These are phyloP conservation scores for Psilocybe subaeruginosa DNA, from an alignment of 768 basidiomycete genomes.

Conservation along the genomic window DNA sequence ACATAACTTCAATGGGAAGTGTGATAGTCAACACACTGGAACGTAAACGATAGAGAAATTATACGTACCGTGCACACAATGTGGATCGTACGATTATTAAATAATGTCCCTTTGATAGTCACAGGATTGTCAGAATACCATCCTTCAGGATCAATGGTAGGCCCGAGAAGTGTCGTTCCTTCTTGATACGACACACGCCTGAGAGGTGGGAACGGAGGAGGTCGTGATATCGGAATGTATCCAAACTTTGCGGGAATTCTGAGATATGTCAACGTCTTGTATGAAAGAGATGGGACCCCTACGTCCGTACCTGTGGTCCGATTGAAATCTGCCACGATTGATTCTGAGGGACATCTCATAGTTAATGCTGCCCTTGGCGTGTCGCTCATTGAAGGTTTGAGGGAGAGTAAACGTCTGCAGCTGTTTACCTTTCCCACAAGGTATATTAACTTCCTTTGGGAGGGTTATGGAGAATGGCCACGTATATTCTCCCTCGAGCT, in stretches of 20 bases:
- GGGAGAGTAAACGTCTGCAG: slow-evolving; percentile 33
- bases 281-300: background rate
- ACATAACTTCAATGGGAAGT: slow-evolving; percentile 31
- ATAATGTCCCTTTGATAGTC: slow-evolving; percentile 32
- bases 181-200: slow-evolving; percentile 40
- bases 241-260: slow-evolving; percentile 35
- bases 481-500: slow-evolving; percentile 36
- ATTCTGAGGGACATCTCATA: slow-evolving; percentile 38
- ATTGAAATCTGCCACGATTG: slow-evolving; percentile 12
- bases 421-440: slow-evolving; percentile 22
- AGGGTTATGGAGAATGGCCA: slow-evolving; percentile 45
- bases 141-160: slow-evolving; percentile 41
- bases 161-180: slow-evolving; percentile 35
- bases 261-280: background rate
- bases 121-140: slow-evolving; percentile 37
- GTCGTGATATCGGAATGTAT: slow-evolving; percentile 36
- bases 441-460: slow-evolving; percentile 35
- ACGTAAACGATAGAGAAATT: background rate
- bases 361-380: slow-evolving; percentile 37
- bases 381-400: slow-evolving; percentile 42
- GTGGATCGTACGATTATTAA: slow-evolving; percentile 30
- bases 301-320: slow-evolving; percentile 15
- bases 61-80: slow-evolving; percentile 37
- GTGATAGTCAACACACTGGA: background rate
- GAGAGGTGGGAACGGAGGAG: slow-evolving; percentile 33